These are phyloP conservation scores for Afroboletus lepidellus DNA, from an alignment of 1,284 basidiomycete genomes.

Conservation along the genomic window DNA sequence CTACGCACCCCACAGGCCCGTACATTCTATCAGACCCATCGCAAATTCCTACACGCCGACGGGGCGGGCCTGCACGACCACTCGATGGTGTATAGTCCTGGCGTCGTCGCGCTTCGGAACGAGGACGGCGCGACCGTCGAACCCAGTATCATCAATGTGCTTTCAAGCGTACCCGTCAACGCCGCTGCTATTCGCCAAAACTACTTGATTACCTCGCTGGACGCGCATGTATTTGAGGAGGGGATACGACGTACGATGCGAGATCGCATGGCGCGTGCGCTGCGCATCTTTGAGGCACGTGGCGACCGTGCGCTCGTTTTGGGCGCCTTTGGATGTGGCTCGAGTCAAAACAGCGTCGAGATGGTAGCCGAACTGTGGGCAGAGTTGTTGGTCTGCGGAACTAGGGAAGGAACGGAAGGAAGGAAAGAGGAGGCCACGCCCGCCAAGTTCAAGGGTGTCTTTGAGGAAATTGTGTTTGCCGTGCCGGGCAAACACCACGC, in stretches of 20 bases:
- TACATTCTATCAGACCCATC: constrained; percentile 46
- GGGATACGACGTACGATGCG: constrained; percentile 40
- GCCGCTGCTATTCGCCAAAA: constrained; percentile 43
- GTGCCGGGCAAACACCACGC: constrained; percentile 39
- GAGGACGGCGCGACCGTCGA: constrained; percentile 40
- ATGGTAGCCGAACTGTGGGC: constrained; percentile 44
- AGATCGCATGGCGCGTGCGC: constrained; percentile 38
- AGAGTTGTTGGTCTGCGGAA: constrained; percentile 47
- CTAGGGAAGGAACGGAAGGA: constrained; percentile 19
- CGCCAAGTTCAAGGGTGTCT: constrained; percentile 41
- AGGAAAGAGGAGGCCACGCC: constrained; percentile 18
- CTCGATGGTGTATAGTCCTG: constrained; percentile 50
- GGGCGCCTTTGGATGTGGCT: constrained; percentile 49
- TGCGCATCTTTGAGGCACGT: constrained; percentile 45
- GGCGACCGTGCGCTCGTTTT: constrained; percentile 46
- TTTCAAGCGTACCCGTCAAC: constrained; percentile 47
- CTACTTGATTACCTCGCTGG: constrained; percentile 36
- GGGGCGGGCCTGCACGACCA: constrained; percentile 45
- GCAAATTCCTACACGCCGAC: constrained; percentile 33
- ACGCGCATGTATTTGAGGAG: constrained; percentile 37
- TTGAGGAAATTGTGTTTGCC: constrained; percentile 47
- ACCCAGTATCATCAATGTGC: constrained; percentile 44
- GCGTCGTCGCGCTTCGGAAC: constrained; percentile 47
- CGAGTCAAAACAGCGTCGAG: constrained; percentile 42
- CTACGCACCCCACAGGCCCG: constrained; percentile 39